phyloP scores from a whole-genome alignment of 805 yeast genomes.

The Schwanniomyces vanrijiae region DNA sequence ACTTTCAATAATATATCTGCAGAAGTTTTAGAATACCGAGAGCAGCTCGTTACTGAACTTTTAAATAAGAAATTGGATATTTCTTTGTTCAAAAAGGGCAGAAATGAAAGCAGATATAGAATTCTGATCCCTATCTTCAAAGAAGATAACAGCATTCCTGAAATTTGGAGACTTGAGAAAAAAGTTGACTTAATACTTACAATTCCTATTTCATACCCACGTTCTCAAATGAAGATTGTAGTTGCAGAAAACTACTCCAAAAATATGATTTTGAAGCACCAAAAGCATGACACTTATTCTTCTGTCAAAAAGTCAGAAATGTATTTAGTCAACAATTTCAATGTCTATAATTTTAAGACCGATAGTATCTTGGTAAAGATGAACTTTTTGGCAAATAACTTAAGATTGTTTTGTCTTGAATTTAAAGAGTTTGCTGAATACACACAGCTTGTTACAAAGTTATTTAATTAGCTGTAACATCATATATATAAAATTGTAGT shows the following conservation, averaged over 20 bases:
- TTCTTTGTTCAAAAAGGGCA: constrained; percentile 26
- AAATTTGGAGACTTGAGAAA: constrained; percentile 25
- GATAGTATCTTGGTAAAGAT: constrained; percentile 23
- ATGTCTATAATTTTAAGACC: constrained; percentile 12
- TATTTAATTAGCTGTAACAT: background rate
- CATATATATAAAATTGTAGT: background rate
- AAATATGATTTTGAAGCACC: constrained; percentile 25
- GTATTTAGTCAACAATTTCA: constrained; percentile 23
- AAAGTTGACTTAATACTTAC: constrained; percentile 29
- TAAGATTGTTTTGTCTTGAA: constrained; percentile 18
- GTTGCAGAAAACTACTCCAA: constrained; percentile 32
- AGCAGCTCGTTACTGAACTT: constrained; percentile 24
- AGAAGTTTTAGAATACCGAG: constrained; percentile 10
- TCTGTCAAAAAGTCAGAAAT: constrained; percentile 26
- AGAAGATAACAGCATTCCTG: constrained; percentile 18
- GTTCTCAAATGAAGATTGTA: constrained; percentile 16
- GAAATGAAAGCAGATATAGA: constrained; percentile 28
- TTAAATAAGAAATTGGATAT: constrained; percentile 20
- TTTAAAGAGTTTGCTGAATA: constrained; percentile 7
- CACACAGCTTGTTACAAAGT: background rate
- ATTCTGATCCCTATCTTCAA: constrained; percentile 27
- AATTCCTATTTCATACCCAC: constrained; percentile 36
- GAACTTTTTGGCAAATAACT: constrained; percentile 32
- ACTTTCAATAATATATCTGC: background rate
- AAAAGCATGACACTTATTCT: constrained; percentile 9